Conservation (phyloP, 345 rosid species). For the Melaleuca quinquenervia region DNA sequence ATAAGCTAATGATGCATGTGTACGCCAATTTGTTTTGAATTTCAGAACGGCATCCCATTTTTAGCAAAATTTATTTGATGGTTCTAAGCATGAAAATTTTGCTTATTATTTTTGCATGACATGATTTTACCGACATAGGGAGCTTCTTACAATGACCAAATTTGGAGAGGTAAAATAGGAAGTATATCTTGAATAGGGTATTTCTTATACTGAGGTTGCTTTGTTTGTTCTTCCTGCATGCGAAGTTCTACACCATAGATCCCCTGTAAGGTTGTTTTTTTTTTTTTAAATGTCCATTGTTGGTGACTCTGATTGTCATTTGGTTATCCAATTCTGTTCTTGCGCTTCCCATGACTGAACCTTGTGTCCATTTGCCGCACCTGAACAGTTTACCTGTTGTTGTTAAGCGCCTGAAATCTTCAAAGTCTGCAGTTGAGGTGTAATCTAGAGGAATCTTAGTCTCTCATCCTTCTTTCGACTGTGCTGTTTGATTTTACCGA, state of each 20-base stretch:
- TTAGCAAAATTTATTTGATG: background rate
- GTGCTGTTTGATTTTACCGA: background rate
- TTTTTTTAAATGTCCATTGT: background rate
- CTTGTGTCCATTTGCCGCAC: background rate
- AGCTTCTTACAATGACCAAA: background rate
- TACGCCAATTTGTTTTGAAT: background rate
- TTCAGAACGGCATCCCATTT: background rate
- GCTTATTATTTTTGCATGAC: background rate
- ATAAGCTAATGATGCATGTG: background rate
- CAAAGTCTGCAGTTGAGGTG: background rate
- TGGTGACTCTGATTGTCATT: background rate
- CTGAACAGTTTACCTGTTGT: background rate
- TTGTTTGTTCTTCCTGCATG: background rate
- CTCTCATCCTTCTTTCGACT: background rate
- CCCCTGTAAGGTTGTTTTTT: background rate
- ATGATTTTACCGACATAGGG: background rate
- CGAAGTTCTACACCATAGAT: background rate
- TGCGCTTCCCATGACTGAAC: background rate
- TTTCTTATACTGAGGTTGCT: background rate
- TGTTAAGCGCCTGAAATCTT: background rate
- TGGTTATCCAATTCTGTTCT: background rate
- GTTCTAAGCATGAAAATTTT: background rate
- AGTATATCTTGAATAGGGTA: background rate
- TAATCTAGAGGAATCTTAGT: background rate
- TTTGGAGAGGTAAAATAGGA: background rate